Conservation (phyloP, 805 yeast species). For the Soucietia sequanensis region DNA sequence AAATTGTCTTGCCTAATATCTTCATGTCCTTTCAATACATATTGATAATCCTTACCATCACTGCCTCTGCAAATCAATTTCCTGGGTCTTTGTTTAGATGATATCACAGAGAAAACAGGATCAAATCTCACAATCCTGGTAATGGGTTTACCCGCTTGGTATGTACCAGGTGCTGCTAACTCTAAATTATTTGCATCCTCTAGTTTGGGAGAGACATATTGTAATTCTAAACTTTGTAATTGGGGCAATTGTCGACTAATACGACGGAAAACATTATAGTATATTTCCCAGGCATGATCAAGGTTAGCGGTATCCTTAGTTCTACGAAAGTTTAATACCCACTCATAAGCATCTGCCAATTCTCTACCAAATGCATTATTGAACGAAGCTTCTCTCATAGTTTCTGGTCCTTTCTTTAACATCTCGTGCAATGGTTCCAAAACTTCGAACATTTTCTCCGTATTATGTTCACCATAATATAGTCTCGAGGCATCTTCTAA, state of each 20-base stretch:
- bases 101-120: constrained; percentile 79
- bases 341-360: constrained; percentile 85
- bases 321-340: constrained; percentile 83
- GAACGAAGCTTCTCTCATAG: constrained; percentile 89
- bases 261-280: constrained; percentile 88
- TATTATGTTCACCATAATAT: constrained; percentile 91
- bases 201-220: constrained; percentile 89
- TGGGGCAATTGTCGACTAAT: constrained; percentile 88
- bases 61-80: constrained; percentile 75
- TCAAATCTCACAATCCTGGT: constrained; percentile 74
- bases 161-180: constrained; percentile 92
- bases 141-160: constrained; percentile 78
- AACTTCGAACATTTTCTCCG: constrained; percentile 90
- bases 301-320: constrained; percentile 84
- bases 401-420: constrained; percentile 85
- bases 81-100: constrained; percentile 96
- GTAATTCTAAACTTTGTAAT: constrained; percentile 79
- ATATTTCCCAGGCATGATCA: constrained; percentile 98
- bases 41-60: constrained; percentile 89
- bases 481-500: constrained; percentile 93
- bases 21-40: constrained; percentile 89
- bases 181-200: constrained; percentile 76
- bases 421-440: constrained; percentile 85
- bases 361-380: constrained; percentile 93
- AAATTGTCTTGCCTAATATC: constrained; percentile 96